Conservation (phyloP, 2,329 filamentous ascomycete species). For the Mycocentrospora acerina region DNA sequence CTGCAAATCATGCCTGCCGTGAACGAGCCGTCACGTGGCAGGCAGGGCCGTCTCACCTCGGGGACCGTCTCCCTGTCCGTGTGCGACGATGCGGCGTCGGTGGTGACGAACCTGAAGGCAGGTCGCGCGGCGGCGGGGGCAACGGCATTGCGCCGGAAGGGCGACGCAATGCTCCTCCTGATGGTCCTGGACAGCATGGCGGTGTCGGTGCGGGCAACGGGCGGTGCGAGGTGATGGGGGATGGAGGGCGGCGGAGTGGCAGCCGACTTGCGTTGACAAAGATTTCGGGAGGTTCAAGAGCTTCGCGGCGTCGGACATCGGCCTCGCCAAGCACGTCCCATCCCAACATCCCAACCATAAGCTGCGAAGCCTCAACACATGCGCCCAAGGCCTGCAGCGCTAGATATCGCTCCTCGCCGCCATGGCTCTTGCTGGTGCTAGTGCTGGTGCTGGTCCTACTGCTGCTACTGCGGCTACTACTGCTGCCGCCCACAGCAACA, state of each 20-base stretch:
- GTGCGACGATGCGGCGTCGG: conserved; percentile 89
- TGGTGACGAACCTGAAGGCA: conserved; percentile 75
- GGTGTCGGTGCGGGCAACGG: conserved; percentile 19
- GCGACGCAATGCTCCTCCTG: conserved; percentile 43
- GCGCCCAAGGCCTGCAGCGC: not conserved
- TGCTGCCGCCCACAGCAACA: too few species aligned
- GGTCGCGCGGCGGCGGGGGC: conserved; percentile 36
- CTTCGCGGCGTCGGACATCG: not conserved
- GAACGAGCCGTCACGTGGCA: conserved; percentile 1
- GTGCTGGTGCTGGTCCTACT: too few species aligned
- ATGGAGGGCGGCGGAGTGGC: conserved; percentile 12
- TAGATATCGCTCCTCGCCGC: too few species aligned
- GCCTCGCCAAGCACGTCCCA: not conserved
- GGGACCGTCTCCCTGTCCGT: conserved; percentile 76
- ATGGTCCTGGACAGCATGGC: conserved; percentile 45
- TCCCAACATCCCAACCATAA: too few species aligned
- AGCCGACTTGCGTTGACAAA: conserved; percentile 4
- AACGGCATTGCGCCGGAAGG: conserved; percentile 42
- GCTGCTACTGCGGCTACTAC: too few species aligned
- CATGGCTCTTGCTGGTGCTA: too few species aligned
- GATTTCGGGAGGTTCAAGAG: conserved; percentile 13
- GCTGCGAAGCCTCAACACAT: too few species aligned
- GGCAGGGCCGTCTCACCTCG: conserved; percentile 52
- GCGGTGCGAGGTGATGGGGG: conserved; percentile 16
- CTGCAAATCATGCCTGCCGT: conserved; percentile 1